A percentile compares a stretch with the other conserved stretches of the same genome.
Conservation (phyloP, 2,329 filamentous ascomycete genomes). For the Rugonectria rugulosa region DNA sequence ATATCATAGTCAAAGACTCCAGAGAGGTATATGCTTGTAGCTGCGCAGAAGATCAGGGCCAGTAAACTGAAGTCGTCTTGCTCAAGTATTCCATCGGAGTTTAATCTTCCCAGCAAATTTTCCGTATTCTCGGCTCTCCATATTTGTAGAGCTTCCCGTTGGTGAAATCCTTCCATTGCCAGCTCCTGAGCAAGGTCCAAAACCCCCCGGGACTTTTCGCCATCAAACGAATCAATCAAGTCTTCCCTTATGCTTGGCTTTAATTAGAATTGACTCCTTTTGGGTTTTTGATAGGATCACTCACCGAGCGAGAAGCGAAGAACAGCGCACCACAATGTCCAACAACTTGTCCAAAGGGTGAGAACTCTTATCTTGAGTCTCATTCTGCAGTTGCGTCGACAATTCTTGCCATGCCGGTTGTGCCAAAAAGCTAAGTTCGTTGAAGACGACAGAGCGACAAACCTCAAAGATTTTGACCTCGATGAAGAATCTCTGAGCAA, state of each 20-base stretch:
- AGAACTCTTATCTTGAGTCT: rapidly evolving
- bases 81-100: background rate
- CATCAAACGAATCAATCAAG: background rate
- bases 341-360: conserved; percentile 37
- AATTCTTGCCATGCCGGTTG: conserved; percentile 32
- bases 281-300: conserved; percentile 1
- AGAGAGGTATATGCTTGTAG: conserved; percentile 48
- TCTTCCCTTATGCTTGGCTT: conserved; percentile 9
- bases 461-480: conserved; percentile 44
- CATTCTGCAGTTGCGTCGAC: background rate
- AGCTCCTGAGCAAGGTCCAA: conserved; percentile 5
- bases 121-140: conserved; percentile 14
- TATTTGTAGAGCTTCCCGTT: conserved; percentile 24
- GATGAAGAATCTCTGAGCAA: conserved; percentile 39
- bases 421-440: conserved; percentile 39
- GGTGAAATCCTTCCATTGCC: conserved; percentile 29
- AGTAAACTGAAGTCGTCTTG: conserved; percentile 30
- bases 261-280: background rate
- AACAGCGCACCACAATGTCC: conserved; percentile 42
- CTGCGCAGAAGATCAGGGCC: conserved; percentile 37
- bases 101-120: rapidly evolving
- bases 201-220: rapidly evolving
- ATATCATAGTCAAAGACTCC: conserved; percentile 48
- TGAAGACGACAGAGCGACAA: conserved; percentile 43
- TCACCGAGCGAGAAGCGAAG: conserved; percentile 42